Evolutionary conservation across 768 basidiomycete genomes (phyloP), one percentile per base, ranked within the genome.

Genomic region (Butyriboletus loyo): DNA sequence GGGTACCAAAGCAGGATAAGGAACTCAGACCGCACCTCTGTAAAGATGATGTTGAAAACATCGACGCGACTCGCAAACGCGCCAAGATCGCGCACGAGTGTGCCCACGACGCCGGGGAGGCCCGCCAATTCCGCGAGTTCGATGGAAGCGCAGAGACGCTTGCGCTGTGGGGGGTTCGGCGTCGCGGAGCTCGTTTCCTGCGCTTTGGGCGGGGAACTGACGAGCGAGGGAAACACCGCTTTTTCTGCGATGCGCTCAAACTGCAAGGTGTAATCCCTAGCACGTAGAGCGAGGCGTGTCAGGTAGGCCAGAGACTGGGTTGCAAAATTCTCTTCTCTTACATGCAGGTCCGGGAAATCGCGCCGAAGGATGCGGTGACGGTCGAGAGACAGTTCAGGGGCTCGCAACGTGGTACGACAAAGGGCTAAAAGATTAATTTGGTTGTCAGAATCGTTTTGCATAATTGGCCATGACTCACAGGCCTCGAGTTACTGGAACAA

Each of bases 1-100:
- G 5, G 14, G 28, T 9, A 19, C 19, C 14, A 19, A 10, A 41
- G 6, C 7, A 10, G 28, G 27, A 42, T 1, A 27, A 6, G 44
- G 21, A 22, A n/a, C n/a, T 4, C 3, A 11, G 22, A 42, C 5
- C 46, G 22, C 11, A 61, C 61, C 61, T 62, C 61, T 34, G 32
- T 22, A 27, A 62, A 50, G 25, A 63, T 21, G 2, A 24, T 31
- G 5, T 34, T 24, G 24, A 62, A 63, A 14, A 63, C 28, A 13
- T 54, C 44, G 15, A 56, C 5, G 10, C 46, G 54, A 19, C 32
- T 19, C 4, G 21, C 25, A 31, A 62, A 62, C 24, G 45, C 14
- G 17, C 54, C 31, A 19, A 62, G 42, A 28, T 63, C 54, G 1
- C 32, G 40, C 48, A 52, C 11, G 30, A 62, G 57, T 0, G 45